Base-by-base conservation (phyloP, 2,329 filamentous ascomycete species). In the Exophiala calicioides region DNA sequence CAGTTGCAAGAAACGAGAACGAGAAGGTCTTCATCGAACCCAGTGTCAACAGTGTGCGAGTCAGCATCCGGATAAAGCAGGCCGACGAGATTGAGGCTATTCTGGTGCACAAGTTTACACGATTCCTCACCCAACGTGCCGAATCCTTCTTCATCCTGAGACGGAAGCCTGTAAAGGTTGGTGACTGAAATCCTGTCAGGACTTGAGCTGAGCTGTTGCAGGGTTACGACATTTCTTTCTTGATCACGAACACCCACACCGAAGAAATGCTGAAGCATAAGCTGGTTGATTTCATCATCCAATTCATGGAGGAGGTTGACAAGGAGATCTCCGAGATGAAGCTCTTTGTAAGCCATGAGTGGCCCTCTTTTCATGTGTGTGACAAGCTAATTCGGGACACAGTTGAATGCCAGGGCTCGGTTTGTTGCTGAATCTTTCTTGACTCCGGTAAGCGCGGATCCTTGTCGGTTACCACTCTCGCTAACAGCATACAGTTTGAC, bases 241-340 rank as follows among this genome's bases (percentile, higher is more conserved):
- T 98, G 64, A 95, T 98, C 65, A 98, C 93, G 35, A 98, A 98
- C 73, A 94, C 93, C 76, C 93, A 98, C 64, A 97, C 93, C 3
- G 93, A 97, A 70, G 88, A 94, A 67, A 95, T 98, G 90, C 70
- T 97, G 66, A 97, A 97, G 77, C 91, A 98, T 68, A 97, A 98
- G 76, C 78, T 98, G 60, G 94, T 98, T 24, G 93, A 98, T 68
- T 98, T 98, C 64, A 95, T 98, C 60, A 96, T 98, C 58, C 85
- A 97, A 65, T 98, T 98, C 65, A 97, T 98, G 91, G 91, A 98
- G 70, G 93, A 98, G 68, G 94, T 98, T 3, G 94, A 98, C 70
- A 98, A 98, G 78, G 93, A 98, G 71, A 98, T 98, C 51, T 97
- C 93, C 3, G 94, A 98, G 74, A 97, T 98, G 93, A 98, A 98